Conservation (phyloP, 805 yeast species). For the Allodekkera sacchari region DNA sequence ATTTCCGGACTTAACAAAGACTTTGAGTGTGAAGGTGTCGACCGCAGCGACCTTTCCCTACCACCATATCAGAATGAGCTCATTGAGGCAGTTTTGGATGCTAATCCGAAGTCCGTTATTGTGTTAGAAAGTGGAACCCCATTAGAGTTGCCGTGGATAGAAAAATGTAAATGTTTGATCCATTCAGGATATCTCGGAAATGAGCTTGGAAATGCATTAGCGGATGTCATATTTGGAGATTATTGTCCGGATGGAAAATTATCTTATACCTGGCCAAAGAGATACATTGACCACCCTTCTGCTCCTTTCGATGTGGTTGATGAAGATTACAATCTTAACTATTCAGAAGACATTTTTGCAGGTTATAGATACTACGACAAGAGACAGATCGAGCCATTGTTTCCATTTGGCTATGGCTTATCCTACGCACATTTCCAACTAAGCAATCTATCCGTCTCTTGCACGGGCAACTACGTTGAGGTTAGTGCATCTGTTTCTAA, state of each 20-base stretch:
- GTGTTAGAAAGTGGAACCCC: constrained; percentile 36
- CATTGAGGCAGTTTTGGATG: constrained; percentile 24
- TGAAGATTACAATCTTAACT: constrained; percentile 28
- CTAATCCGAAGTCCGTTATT: constrained; percentile 27
- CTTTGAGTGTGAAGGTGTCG: constrained; percentile 35
- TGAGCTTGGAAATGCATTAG: constrained; percentile 34
- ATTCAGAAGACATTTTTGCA: constrained; percentile 38
- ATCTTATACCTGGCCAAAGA: constrained; percentile 31
- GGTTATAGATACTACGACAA: constrained; percentile 38
- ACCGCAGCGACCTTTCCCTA: constrained; percentile 28
- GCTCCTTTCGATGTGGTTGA: constrained; percentile 27
- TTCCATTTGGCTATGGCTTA: constrained; percentile 37
- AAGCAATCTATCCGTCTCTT: constrained; percentile 23
- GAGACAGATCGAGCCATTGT: constrained; percentile 26
- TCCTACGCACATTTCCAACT: constrained; percentile 32
- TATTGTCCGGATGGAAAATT: constrained; percentile 35
- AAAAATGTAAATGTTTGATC: constrained; percentile 22
- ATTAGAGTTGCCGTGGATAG: constrained; percentile 33
- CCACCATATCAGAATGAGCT: constrained; percentile 29
- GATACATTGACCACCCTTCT: constrained; percentile 27
- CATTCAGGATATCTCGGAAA: constrained; percentile 33
- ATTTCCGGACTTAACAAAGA: constrained; percentile 30
- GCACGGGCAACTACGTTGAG: constrained; percentile 2
- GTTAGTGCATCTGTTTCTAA: constrained; percentile 35
- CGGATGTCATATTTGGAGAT: constrained; percentile 37